Conservation (phyloP, 2,329 filamentous ascomycete genomes). For the Corniculantispora saksenae region DNA sequence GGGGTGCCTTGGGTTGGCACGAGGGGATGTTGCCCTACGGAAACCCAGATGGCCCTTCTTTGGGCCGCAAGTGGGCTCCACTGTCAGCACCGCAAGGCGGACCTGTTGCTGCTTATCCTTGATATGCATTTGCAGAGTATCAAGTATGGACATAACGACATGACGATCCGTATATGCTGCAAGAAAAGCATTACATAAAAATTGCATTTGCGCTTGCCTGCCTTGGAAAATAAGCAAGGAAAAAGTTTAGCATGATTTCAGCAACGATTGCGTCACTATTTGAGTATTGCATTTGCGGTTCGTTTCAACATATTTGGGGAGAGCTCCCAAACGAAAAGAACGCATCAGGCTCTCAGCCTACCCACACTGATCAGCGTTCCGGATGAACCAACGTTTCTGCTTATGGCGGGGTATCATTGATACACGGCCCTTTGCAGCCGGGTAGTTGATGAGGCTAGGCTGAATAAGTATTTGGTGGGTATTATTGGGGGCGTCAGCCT, state of each 20-base stretch:
- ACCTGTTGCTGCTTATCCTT: constrained; percentile 35
- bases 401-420: background rate
- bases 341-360: background rate
- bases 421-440: background rate
- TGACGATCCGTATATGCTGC: constrained; percentile 5
- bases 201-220: constrained; percentile 10
- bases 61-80: constrained; percentile 49
- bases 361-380: background rate
- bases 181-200: background rate
- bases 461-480: background rate
- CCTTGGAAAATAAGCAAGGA: constrained; percentile 8
- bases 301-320: background rate
- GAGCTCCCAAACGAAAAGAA: background rate
- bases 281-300: constrained; percentile 14
- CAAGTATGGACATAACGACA: constrained; percentile 14
- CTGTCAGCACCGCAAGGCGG: constrained; percentile 29
- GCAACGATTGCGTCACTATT: constrained; percentile 4
- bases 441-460: background rate
- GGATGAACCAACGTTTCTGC: background rate
- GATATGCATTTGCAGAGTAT: constrained; percentile 16
- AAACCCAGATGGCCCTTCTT: constrained; percentile 42
- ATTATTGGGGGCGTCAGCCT: background rate
- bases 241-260: constrained; percentile 17
- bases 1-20: constrained; percentile 52
- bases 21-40: constrained; percentile 43